Evolutionary conservation across 2,329 filamentous ascomycete species (phyloP), one percentile per base, ranked within the genome.

Genomic region (Aspergillus puulaauensis): DNA sequence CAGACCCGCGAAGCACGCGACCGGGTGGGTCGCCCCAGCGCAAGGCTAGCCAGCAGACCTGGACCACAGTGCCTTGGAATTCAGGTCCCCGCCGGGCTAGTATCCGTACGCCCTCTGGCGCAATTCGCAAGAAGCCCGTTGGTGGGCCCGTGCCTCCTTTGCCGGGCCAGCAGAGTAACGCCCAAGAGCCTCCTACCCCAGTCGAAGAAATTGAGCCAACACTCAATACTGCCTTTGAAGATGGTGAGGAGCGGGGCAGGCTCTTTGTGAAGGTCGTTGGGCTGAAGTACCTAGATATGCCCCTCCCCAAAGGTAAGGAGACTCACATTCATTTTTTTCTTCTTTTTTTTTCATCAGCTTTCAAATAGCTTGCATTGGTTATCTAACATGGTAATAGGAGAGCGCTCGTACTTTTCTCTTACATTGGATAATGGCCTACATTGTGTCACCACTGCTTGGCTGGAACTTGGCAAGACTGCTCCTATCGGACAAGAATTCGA

Each of bases 261-360:
- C 82, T 99, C 2, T 99, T 99, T 68, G 93, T 99, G 64, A 99
- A 99, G 80, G 95, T 99, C n/a, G 89, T 98, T 74, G 93, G 93
- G 45, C 92, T 98, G 63, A 98, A 98, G 74, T 93, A 98, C 67
- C 83, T 99, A 39, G 93, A 97, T 70, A 81, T 98, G 44, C 93
- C 95, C 21, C 80, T 99, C 55, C 93, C 95, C 33, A 90, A 88
- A 78, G 93, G 91, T 95, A 83, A 82, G 89, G 11, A 35, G 6
- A 11, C 6, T 6, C 11, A 9, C 1, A 21, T 21, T 21, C 21
- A 1, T 21, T 21, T 21, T 21, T 35, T 7, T 39, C 17, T 24
- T 24, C n/a, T 12, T 11, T 12, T 53, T 40, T 11, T 8, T 48
- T 50, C 7, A 6, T 33, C 24, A 45, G 11, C 9, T 11, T 31